Evolutionary conservation across 2,329 filamentous ascomycete genomes (phyloP), one percentile per base, ranked within the genome.

Genomic region (Davidsoniella virescens): DNA sequence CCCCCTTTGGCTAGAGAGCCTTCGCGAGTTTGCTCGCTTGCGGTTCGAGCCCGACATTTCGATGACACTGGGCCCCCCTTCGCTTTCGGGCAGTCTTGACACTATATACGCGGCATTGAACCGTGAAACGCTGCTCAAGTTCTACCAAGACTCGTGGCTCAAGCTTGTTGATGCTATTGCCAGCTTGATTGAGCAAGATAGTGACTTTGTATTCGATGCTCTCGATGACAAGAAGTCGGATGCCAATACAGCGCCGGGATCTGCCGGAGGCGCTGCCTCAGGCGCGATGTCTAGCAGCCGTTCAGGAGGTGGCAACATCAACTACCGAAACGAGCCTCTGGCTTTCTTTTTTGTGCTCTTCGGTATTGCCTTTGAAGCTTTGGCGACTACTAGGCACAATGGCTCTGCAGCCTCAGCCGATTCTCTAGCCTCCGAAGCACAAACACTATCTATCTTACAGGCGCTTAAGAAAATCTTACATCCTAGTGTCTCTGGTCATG

Each of bases 261-360:
- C 45, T 12, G 45, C 38, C 8, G 10, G 26, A 5, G 18, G 9
- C n/a, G 16, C n/a, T 14, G 44, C 29, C n/a, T 33, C 29, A 6
- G n/a, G 26, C 12, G 36, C 39, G 10, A 18, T 14, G 9, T 16
- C 26, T 5, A 36, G 44, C 12, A 33, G 12, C 12, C 18, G 52
- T 5, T 33, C 26, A 12, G 51, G 38, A n/a, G 44, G 52, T 16
- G 73, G 80, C 45, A 85, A 90, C 56, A 96, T 98, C 67, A 96
- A 96, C 64, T 98, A 98, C 62, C 84, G 92, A 44, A 90, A 96
- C 60, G 92, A 98, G 62, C 92, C 92, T 0, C 87, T 96, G 1
- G 92, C 92, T 0, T 98, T 98, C 71, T 98, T 98, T 70, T 98
- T 98, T 59, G 90, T 98, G 12, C 74, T 98, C 0, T 98, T 96